phyloP scores from a whole-genome alignment of 805 yeast genomes.

The Pichia eremophila region DNA sequence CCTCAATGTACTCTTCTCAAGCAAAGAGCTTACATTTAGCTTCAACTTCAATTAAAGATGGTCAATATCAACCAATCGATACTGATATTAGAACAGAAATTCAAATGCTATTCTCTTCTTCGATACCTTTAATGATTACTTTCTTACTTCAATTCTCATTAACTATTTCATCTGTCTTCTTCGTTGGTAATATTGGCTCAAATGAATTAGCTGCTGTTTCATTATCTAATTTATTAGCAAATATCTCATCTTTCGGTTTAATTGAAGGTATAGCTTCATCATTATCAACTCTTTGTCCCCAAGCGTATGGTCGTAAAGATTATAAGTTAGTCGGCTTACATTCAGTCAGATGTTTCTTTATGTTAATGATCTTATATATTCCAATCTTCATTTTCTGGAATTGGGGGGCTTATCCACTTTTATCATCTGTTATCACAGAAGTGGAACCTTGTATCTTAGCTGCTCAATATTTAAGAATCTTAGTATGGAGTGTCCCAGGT shows the following conservation, averaged over 20 bases:
- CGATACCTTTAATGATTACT: slow-evolving; percentile 44
- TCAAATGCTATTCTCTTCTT: slow-evolving; percentile 30
- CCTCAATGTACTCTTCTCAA: slow-evolving; percentile 14
- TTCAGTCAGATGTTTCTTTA: slow-evolving; percentile 40
- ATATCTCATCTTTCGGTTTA: slow-evolving; percentile 45
- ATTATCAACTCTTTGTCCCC: slow-evolving; percentile 50
- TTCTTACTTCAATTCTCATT: slow-evolving; percentile 46
- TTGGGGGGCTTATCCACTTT: slow-evolving; percentile 28
- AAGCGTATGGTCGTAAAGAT: slow-evolving; percentile 48
- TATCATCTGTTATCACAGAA: slow-evolving; percentile 34
- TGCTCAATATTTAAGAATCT: slow-evolving; percentile 36
- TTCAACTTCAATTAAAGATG: slow-evolving; percentile 16
- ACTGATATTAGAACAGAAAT: slow-evolving; percentile 31
- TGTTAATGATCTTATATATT: slow-evolving; percentile 32
- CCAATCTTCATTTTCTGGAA: slow-evolving; percentile 32
- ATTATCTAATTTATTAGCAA: slow-evolving; percentile 47
- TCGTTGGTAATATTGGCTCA: slow-evolving; percentile 54
- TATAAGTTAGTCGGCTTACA: slow-evolving; percentile 42
- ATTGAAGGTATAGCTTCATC: slow-evolving; percentile 52
- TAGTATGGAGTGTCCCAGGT: slow-evolving; percentile 48
- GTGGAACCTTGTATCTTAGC: slow-evolving; percentile 37
- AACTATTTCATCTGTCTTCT: slow-evolving; percentile 43
- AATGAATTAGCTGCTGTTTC: slow-evolving; percentile 50
- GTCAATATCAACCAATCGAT: slow-evolving; percentile 30
- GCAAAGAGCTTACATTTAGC: slow-evolving; percentile 10